These are phyloP conservation scores for Alternaria hordeiaustralica DNA, from an alignment of 2,329 filamentous ascomycete genomes.

Conservation along the genomic window DNA sequence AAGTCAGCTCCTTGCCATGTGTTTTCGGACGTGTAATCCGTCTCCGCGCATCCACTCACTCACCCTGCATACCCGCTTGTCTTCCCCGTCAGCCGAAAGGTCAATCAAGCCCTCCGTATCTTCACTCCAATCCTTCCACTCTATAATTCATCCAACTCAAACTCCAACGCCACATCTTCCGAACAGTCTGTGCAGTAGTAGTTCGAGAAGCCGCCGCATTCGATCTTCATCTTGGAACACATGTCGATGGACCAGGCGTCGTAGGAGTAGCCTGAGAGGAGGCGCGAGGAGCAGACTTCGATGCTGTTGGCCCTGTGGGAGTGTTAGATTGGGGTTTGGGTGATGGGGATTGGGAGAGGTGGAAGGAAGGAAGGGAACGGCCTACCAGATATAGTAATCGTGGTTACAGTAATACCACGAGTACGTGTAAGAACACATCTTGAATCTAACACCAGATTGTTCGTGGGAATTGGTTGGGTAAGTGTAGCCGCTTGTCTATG, in stretches of 20 bases:
- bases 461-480: background rate
- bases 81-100: background rate
- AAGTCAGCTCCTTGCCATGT: constrained; percentile 7
- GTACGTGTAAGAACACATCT: constrained; percentile 57
- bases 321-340: background rate
- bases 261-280: constrained; percentile 55
- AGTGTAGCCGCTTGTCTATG: background rate
- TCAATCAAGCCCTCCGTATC: too few relatives aligned
- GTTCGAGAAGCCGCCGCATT: constrained; percentile 53
- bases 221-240: constrained; percentile 52
- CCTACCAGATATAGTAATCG: constrained; percentile 56
- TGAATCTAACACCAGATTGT: background rate
- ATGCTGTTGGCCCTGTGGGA: constrained; percentile 48
- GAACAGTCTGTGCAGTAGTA: constrained; percentile 55
- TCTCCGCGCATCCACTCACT: background rate
- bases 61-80: background rate
- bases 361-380: background rate
- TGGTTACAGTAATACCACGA: constrained; percentile 58
- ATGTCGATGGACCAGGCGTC: constrained; percentile 58
- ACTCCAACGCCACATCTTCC: constrained; percentile 53
- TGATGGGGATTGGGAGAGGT: too few relatives aligned
- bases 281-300: constrained; percentile 54
- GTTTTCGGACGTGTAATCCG: background rate
- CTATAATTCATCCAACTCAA: constrained; percentile 51
- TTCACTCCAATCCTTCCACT: too few relatives aligned